Evolutionary conservation across 371 early-diverging fungal species (phyloP).

Genomic region (Mortierella sp.): DNA sequence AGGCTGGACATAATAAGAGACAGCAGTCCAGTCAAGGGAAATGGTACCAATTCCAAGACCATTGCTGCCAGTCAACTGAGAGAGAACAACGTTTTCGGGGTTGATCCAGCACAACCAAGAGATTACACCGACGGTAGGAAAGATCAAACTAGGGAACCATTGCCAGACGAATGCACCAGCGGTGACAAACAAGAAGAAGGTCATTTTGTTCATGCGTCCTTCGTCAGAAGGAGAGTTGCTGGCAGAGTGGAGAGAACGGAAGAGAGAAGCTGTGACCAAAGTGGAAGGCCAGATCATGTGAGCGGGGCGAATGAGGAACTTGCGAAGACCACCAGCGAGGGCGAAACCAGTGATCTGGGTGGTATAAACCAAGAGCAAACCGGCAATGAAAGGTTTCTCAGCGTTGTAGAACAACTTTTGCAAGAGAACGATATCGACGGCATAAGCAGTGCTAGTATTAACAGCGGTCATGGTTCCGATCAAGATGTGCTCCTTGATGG

Average conservation of each 20-base stretch:
- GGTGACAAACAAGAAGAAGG: constrained; percentile 75
- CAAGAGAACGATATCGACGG: constrained; percentile 79
- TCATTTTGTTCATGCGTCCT: constrained; percentile 64
- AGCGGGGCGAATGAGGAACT: constrained; percentile 82
- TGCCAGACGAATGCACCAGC: constrained; percentile 60
- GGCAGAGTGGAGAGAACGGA: constrained; percentile 76
- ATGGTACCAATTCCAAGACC: constrained; percentile 53
- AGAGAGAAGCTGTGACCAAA: constrained; percentile 79
- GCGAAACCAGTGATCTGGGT: constrained; percentile 88
- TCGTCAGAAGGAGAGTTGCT: constrained; percentile 50
- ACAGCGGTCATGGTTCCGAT: constrained; percentile 73
- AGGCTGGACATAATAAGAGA: constrained; percentile 41
- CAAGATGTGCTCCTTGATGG: constrained; percentile 89
- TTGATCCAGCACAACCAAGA: constrained; percentile 76
- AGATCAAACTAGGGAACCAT: constrained; percentile 67
- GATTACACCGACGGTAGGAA: constrained; percentile 65
- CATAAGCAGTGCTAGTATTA: constrained; percentile 72
- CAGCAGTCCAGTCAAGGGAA: constrained; percentile 53
- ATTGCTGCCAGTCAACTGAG: constrained; percentile 64
- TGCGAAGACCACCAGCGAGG: constrained; percentile 81
- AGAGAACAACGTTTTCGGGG: constrained; percentile 69
- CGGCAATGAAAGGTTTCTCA: constrained; percentile 73
- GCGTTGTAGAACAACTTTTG: constrained; percentile 74
- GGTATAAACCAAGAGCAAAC: constrained; percentile 70
- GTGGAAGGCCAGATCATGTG: constrained; percentile 91